These are phyloP conservation scores for Parmales sp. DNA, from an alignment of 108 stramenopile species.

Conservation along the genomic window DNA sequence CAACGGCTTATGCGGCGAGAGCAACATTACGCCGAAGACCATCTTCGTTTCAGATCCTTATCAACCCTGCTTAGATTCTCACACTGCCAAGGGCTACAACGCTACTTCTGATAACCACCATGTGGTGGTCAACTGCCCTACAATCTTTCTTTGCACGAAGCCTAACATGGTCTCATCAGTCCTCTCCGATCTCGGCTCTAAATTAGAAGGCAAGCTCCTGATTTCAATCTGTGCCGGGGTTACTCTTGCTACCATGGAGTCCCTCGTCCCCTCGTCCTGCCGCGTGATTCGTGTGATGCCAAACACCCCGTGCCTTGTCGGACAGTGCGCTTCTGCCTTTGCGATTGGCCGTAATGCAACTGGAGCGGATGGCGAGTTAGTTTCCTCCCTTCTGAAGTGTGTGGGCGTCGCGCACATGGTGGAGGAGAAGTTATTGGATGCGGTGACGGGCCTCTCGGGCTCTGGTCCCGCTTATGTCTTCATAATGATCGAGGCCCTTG, in stretches of 20 bases:
- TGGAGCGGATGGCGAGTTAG: constrained; percentile 54
- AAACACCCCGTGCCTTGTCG: constrained; percentile 85
- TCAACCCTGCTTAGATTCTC: not conserved
- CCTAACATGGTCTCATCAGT: constrained; percentile 24
- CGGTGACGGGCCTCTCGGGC: constrained; percentile 87
- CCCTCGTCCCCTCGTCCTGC: constrained; percentile 32
- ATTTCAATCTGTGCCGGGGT: constrained; percentile 84
- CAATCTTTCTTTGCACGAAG: constrained; percentile 29
- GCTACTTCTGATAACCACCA: not conserved
- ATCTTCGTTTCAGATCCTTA: constrained; percentile 3
- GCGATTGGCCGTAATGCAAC: constrained; percentile 54
- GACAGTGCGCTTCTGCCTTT: constrained; percentile 71
- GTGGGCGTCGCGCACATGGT: constrained; percentile 69
- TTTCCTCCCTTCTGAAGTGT: constrained; percentile 56
- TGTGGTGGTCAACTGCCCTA: not conserved
- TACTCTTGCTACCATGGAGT: constrained; percentile 52
- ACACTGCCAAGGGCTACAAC: not conserved
- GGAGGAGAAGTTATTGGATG: constrained; percentile 62
- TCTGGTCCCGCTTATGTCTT: constrained; percentile 91
- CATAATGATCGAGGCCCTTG: constrained; percentile 86
- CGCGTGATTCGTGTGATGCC: constrained; percentile 87
- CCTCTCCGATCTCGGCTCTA: constrained; percentile 12
- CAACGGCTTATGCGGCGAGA: constrained; percentile 18
- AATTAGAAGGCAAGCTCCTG: constrained; percentile 28
- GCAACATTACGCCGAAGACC: not conserved